These are phyloP conservation scores for Pseudonitzschia multiseries DNA, from an alignment of 108 stramenopile species.

Conservation along the genomic window DNA sequence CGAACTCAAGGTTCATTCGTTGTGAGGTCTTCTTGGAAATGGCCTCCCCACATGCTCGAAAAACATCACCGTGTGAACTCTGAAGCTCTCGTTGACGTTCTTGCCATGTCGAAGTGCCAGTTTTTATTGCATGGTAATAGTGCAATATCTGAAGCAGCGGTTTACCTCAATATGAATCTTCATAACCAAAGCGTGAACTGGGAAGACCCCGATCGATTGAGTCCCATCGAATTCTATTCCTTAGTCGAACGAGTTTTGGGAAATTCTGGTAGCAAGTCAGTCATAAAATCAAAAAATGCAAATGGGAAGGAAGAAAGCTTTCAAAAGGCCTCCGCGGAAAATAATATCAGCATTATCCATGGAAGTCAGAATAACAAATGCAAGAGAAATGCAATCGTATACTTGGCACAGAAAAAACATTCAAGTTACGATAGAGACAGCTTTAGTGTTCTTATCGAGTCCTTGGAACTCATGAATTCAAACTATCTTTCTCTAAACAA, in stretches of 20 bases:
- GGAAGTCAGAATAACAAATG: conserved; percentile 14
- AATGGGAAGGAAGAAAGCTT: background rate
- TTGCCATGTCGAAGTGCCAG: conserved; percentile 49
- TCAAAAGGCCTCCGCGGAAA: background rate
- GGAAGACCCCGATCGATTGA: conserved; percentile 35
- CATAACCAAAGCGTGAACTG: conserved; percentile 34
- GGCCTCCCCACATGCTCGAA: conserved; percentile 38
- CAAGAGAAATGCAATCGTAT: conserved; percentile 49
- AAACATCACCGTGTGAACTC: conserved; percentile 49
- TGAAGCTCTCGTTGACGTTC: conserved; percentile 44
- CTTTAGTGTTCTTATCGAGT: conserved; percentile 37
- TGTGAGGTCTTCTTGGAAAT: conserved; percentile 36
- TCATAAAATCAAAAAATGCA: background rate
- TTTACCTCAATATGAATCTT: conserved; percentile 46
- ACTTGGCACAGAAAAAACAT: conserved; percentile 56
- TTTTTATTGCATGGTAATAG: conserved; percentile 43
- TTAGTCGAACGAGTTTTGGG: conserved; percentile 25
- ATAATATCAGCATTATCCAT: conserved; percentile 12
- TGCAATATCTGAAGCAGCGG: conserved; percentile 43
- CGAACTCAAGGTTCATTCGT: conserved; percentile 29
- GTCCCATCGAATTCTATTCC: conserved; percentile 17
- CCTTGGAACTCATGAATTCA: conserved; percentile 47
- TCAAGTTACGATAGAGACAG: conserved; percentile 49
- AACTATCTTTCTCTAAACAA: conserved; percentile 55
- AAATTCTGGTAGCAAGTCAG: background rate